A percentile compares a stretch with the other conserved stretches of the same genome.
Conservation (phyloP, 1,284 basidiomycete species). For the Cutaneotrichosporon curvatum region DNA sequence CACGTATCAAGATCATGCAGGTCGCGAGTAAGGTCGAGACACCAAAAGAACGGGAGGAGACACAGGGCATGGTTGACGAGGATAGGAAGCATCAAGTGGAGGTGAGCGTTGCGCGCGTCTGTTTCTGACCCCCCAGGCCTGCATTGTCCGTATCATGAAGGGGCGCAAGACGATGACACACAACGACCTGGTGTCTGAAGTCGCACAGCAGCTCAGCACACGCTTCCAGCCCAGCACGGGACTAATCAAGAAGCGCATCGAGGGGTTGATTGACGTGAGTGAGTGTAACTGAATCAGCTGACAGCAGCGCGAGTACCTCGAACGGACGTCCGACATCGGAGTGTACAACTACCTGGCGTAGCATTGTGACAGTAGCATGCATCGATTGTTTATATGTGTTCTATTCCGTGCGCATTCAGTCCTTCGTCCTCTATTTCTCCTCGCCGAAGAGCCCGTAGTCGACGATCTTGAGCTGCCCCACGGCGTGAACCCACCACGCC, state of each 20-base stretch:
- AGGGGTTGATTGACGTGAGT: slow-evolving; percentile 81
- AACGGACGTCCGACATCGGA: slow-evolving; percentile 38
- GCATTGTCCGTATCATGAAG: slow-evolving; percentile 98
- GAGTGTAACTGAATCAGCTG: background rate
- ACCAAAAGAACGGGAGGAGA: slow-evolving; percentile 81
- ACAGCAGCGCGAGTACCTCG: slow-evolving; percentile 43
- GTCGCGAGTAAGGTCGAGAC: slow-evolving; percentile 80
- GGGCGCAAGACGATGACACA: slow-evolving; percentile 83
- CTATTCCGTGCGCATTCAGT: too few relatives aligned
- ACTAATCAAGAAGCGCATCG: slow-evolving; percentile 89
- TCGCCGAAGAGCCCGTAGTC: slow-evolving; percentile 65
- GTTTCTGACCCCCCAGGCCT: slow-evolving; percentile 56
- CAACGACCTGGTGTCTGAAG: slow-evolving; percentile 84
- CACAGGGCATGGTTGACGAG: slow-evolving; percentile 83
- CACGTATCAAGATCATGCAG: slow-evolving; percentile 90
- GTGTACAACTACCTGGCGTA: slow-evolving; percentile 43
- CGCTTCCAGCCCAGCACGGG: slow-evolving; percentile 82
- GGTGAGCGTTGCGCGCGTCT: slow-evolving; percentile 49
- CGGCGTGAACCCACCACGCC: slow-evolving; percentile 8
- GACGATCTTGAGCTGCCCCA: slow-evolving; percentile 49
- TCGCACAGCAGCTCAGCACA: slow-evolving; percentile 71
- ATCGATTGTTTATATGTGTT: background rate
- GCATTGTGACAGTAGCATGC: slow-evolving; percentile 1
- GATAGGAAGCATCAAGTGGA: slow-evolving; percentile 86
- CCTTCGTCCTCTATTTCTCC: slow-evolving; percentile 12